phyloP scores from a whole-genome alignment of 2,329 filamentous ascomycete species.

The Cercospora sojina region DNA sequence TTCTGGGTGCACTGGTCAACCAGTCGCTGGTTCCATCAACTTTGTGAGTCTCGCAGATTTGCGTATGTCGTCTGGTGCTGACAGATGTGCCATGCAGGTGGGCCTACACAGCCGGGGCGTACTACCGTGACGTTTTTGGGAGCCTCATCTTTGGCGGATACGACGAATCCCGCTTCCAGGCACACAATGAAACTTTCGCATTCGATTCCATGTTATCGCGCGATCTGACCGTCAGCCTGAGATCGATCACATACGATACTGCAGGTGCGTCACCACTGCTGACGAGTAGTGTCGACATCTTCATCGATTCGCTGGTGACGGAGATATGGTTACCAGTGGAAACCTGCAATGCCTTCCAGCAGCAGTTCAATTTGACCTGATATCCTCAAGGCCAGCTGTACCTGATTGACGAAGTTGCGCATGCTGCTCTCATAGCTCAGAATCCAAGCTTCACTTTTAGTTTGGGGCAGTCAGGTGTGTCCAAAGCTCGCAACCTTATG shows the following conservation, averaged over 20 bases:
- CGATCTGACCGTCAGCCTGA: slow-evolving; percentile 28
- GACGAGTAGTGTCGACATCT: background rate
- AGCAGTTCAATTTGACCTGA: background rate
- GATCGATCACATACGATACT: slow-evolving; percentile 14
- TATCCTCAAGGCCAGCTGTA: slow-evolving; percentile 38
- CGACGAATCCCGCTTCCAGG: slow-evolving; percentile 27
- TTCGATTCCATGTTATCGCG: slow-evolving; percentile 29
- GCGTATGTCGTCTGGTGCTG: background rate
- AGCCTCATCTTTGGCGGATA: slow-evolving; percentile 43
- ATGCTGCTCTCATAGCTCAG: slow-evolving; percentile 36
- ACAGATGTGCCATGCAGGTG: slow-evolving; percentile 21
- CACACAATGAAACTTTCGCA: slow-evolving; percentile 9
- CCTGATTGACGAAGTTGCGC: slow-evolving; percentile 38
- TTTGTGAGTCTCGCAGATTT: background rate
- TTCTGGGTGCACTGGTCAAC: slow-evolving; percentile 37
- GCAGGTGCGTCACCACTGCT: slow-evolving; percentile 2
- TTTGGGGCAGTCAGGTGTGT: slow-evolving; percentile 24
- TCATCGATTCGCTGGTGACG: slow-evolving; percentile 41
- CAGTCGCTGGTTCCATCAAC: slow-evolving; percentile 25
- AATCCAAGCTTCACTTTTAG: slow-evolving; percentile 41
- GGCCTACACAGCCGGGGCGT: slow-evolving; percentile 45
- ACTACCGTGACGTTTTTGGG: slow-evolving; percentile 27
- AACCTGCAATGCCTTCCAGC: background rate
- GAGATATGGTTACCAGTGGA: slow-evolving; percentile 44
- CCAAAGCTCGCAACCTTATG: background rate